Base-by-base conservation (phyloP, 179 eudicot genomes). In the Beta lomatogona region DNA sequence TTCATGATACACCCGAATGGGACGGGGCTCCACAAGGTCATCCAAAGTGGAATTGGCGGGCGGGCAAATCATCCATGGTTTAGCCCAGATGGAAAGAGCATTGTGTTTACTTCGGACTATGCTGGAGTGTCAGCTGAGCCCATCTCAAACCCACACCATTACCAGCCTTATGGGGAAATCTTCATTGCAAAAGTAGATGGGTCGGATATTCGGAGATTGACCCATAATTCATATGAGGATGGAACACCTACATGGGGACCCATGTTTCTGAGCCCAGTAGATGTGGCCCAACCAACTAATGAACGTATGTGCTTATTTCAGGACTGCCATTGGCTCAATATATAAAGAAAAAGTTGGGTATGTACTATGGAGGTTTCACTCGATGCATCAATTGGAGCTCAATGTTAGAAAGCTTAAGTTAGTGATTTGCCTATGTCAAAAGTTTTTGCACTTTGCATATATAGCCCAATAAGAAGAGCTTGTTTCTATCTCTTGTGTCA, bases 241-340 rank as follows among this genome's bases (percentile, higher is more conserved):
- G 98, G 98, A 18, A 93, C 98, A 14, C 98, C 98, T 0, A 77
- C 93, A n/a, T 92, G 98, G 98, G 94, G 94, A 9, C 90, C 91
- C 8, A 77, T 3, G 21, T 94, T 68, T 67, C 53, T 87, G 55
- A 75, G 65, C 54, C 89, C 91, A 0, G 75, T 52, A 11, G 85
- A 89, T 82, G 87, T 88, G 3, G 87, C 74, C 36, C 77, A 85
- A 83, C 84, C 85, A 22, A 74, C 52, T 36, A 86, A 79, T 44
- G 91, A 87, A 10, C 65, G 86, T 0, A 25, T 76, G 41, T 94
- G 98, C 77, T 66, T 61, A 12, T 92, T 94, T 83, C 89, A 89
- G 1, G 98, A 94, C 82, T 88, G 91, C 61, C 89, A 87, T 71
- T 94, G 91, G 92, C 92, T 94, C 44, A 85, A 86, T 46, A 73